Evolutionary conservation across 176 grass and related monocot genomes (phyloP), one percentile per base, ranked within the genome.

Genomic region (Zoysia japonica): DNA sequence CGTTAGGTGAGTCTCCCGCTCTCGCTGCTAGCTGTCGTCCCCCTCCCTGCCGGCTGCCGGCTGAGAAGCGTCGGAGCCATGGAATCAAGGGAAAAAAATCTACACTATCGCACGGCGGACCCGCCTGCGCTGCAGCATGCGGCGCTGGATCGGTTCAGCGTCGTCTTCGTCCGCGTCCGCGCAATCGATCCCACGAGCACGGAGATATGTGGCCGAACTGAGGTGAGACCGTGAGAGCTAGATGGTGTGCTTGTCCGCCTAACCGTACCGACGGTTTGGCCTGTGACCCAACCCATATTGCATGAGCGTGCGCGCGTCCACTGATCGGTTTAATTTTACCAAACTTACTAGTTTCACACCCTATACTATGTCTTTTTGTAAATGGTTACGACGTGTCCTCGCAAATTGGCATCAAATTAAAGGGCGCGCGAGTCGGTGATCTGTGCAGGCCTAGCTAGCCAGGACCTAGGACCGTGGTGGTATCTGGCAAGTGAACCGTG

Each of bases 21-120:
- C 88, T 91, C 90, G 64, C 77, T 87, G 93, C 93, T 85, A 97
- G 93, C 88, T 93, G 93, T 92, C 90, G 51, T 82, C 85, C 48
- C 67, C 35, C n/a, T 12, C 82, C 82, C 83, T 70, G 83, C 28
- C 28, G 28, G 28, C 28, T 28, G 28, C 28, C 28, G 28, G 28
- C 28, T 0, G 28, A 28, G 28, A 28, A 28, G 28, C 28, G 28
- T 28, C 28, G 28, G 28, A 28, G 28, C 28, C 28, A 28, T 28
- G 28, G 28, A 28, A 28, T 28, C 0, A 28, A 28, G 28, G 28
- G 28, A 28, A 28, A 28, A 28, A 28, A 28, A 28, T 28, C 28
- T 28, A 28, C 28, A 28, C 28, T 28, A 28, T 28, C 0, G 28
- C 28, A 28, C 28, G 28, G 28, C 28, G 28, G 28, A 28, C 28